Evolutionary conservation across 306 rosid genomes (phyloP), one percentile per base, ranked within the genome.

Genomic region (Quercus robur): DNA sequence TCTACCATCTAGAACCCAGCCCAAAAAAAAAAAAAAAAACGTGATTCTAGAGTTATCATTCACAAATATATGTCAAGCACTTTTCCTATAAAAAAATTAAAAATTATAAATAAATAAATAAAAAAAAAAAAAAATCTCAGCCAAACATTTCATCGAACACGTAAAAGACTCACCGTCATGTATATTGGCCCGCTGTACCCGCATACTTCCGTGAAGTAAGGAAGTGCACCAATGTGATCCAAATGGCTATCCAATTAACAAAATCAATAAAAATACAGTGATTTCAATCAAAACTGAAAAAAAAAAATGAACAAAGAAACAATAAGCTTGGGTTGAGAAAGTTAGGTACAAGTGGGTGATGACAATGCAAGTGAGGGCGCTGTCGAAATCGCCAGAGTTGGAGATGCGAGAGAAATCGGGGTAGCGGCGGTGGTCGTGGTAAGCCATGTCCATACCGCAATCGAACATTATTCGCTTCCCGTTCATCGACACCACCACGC

Each of bases 401-500:
- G 93, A 87, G 19, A 94, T 83, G 75, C 63, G 97, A 56, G 87
- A 82, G 83, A 94, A 93, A 77, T 94, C 92, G 0, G 99, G 99
- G 86, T 86, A 93, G 55, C 91, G 95, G 21, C 86, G 97, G 17
- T 80, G 91, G 75, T 94, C 99, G 52, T 68, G 66, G 76, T 81
- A 49, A 41, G 94, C 93, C 95, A 90, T 91, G 71, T 94, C 97
- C 97, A 94, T 93, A 6, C 99, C 97, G 14, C 99, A 94, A 75
- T 94, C 99, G 72, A 94, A 94, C 99, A 94, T 93, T 83, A 94
- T 91, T 74, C 97, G 85, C 73, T 91, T 94, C 59, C 95, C 97
- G 46, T 93, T 91, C 75, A 94, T 94, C n/a, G 84, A 84, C 14
- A 93, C 97, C 49, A 94, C 84, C 19, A 91, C 94, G 28, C 97